Evolutionary conservation across 2,329 filamentous ascomycete genomes (phyloP).

Genomic region (Zopfia rhizophila): DNA sequence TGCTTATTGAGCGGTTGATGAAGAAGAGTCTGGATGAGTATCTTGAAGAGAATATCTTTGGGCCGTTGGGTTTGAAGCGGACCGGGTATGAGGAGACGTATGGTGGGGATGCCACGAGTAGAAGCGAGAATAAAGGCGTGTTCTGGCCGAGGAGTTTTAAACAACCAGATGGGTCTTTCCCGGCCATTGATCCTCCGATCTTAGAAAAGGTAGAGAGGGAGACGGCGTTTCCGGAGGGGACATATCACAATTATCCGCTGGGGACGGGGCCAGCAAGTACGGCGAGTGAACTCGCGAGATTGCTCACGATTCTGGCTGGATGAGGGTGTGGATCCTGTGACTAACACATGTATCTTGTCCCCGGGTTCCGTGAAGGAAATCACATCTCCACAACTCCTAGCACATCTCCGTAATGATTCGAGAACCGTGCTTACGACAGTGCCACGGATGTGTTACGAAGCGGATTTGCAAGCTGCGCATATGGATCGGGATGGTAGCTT

Average conservation of each 20-base stretch:
- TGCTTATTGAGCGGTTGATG: slow-evolving; percentile 57
- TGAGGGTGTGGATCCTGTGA: slow-evolving; percentile 26
- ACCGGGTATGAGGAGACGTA: slow-evolving; percentile 28
- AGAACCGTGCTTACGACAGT: slow-evolving; percentile 52
- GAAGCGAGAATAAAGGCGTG: slow-evolving; percentile 7
- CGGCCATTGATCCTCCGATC: slow-evolving; percentile 19
- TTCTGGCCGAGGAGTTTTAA: slow-evolving; percentile 67
- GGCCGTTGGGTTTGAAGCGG: slow-evolving; percentile 20
- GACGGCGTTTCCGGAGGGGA: slow-evolving; percentile 26
- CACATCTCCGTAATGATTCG: slow-evolving; percentile 22
- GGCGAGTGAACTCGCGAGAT: slow-evolving; percentile 23
- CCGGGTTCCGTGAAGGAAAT: slow-evolving; percentile 24
- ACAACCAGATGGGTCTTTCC: slow-evolving; percentile 47
- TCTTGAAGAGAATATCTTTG: slow-evolving; percentile 32
- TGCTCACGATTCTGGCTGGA: slow-evolving; percentile 32
- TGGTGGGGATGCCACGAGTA: slow-evolving; percentile 53
- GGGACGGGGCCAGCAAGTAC: slow-evolving; percentile 31
- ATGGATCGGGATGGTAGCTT: slow-evolving; percentile 54
- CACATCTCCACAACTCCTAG: slow-evolving; percentile 23
- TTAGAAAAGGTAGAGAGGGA: slow-evolving; percentile 16
- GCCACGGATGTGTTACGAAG: slow-evolving; percentile 51
- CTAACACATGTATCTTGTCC: slow-evolving; percentile 21
- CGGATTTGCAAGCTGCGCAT: slow-evolving; percentile 60
- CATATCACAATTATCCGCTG: slow-evolving; percentile 26
- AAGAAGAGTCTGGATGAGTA: slow-evolving; percentile 46